These are phyloP conservation scores for Panicum hallii DNA, from an alignment of 202 grass and related monocot species.

Conservation along the genomic window DNA sequence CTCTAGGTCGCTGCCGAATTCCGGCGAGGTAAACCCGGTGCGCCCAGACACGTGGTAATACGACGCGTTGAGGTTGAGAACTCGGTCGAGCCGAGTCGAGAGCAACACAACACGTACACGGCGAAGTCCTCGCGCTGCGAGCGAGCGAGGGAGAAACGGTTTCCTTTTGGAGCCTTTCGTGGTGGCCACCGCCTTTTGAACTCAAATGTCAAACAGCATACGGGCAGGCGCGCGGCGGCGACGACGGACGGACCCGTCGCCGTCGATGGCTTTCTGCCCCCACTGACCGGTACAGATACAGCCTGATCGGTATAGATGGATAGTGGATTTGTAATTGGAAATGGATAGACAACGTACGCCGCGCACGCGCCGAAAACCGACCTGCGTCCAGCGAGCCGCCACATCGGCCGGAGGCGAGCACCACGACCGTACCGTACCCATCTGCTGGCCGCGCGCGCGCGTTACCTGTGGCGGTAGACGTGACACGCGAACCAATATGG, in stretches of 20 bases:
- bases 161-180: slow-evolving; percentile 3
- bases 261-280: slow-evolving; percentile 68
- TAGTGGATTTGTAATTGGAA: background rate
- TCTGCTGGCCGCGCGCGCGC: background rate
- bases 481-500: background rate
- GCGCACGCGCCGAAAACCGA: background rate
- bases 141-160: background rate
- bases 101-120: background rate
- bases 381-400: background rate
- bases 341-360: background rate
- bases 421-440: background rate
- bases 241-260: slow-evolving; percentile 23
- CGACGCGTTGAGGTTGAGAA: background rate
- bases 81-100: background rate
- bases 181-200: slow-evolving; percentile 41
- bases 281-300: slow-evolving; percentile 61
- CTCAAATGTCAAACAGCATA: slow-evolving; percentile 50
- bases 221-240: background rate
- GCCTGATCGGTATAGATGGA: background rate
- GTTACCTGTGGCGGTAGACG: background rate
- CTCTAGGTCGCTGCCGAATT: slow-evolving; percentile 46
- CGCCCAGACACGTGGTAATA: slow-evolving; percentile 25
- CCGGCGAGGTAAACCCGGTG: slow-evolving; percentile 5
- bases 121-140: background rate
- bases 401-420: slow-evolving; percentile 35